Percentiles rank a stretch among this genome's conserved stretches.
phyloP scores from a whole-genome alignment of 108 stramenopile genomes.

The Cyclotella baltica region DNA sequence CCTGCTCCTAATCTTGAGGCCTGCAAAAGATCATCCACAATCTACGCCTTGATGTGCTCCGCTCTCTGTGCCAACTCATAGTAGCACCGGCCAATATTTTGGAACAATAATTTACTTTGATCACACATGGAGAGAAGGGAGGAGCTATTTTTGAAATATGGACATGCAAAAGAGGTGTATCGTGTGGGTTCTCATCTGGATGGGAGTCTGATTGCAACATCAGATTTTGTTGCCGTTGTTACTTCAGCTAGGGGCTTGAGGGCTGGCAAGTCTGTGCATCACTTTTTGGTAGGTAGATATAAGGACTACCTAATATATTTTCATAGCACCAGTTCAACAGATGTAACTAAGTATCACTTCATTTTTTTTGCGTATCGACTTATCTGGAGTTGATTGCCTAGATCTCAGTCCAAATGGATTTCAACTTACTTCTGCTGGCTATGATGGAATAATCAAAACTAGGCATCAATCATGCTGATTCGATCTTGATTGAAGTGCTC shows the following conservation, averaged over 20 bases:
- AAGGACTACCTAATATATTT: background rate
- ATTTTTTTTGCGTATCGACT: slow-evolving; percentile 60
- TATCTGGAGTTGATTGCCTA: slow-evolving; percentile 74
- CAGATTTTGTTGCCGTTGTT: slow-evolving; percentile 94
- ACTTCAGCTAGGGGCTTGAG: slow-evolving; percentile 97
- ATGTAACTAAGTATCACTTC: background rate
- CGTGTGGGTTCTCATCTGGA: slow-evolving; percentile 96
- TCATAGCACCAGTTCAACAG: background rate
- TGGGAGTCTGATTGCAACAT: slow-evolving; percentile 92
- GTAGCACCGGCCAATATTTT: slow-evolving; percentile 86
- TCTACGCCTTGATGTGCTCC: slow-evolving; percentile 79
- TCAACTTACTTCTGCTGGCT: slow-evolving; percentile 94
- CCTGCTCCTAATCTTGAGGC: slow-evolving; percentile 81
- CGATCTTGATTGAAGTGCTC: slow-evolving; percentile 90
- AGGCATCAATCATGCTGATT: slow-evolving; percentile 95
- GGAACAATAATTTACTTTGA: slow-evolving; percentile 97
- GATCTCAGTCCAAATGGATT: slow-evolving; percentile 94
- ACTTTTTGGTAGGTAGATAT: slow-evolving; percentile 54
- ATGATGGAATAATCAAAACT: slow-evolving; percentile 93
- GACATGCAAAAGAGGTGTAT: slow-evolving; percentile 93
- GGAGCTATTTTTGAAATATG: slow-evolving; percentile 95
- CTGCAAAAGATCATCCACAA: slow-evolving; percentile 72
- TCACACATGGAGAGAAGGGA: slow-evolving; percentile 75
- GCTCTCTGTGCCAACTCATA: slow-evolving; percentile 81
- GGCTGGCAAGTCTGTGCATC: slow-evolving; percentile 86